Base-by-base conservation (phyloP, 208 protist genomes). In the Hexamita inflata region DNA sequence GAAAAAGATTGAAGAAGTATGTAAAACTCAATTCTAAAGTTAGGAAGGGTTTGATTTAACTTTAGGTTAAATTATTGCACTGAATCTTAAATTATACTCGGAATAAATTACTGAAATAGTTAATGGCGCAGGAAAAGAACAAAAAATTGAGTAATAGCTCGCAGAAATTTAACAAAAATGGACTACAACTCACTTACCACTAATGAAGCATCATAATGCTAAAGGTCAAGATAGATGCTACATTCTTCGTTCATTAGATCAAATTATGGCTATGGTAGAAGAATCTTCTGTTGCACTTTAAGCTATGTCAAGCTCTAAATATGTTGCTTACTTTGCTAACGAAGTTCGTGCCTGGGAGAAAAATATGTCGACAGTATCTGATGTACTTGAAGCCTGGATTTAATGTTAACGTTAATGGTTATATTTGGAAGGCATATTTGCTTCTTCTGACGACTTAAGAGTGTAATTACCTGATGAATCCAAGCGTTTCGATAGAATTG, bases 371-470 rank as follows among this genome's bases (percentile, higher is more conserved):
- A 87, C 86, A 42, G 95, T 98, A 66, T 91, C 87, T 73, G 94
- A 97, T 81, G 92, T 96, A 24, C 89, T 91, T 61, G 86, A 93
- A 1, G 84, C 95, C 29, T 98, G 95, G 95, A 86, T 97, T 59
- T 80, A 86, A 34, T 95, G 97, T 66, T 94, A 98, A 86, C 79
- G 89, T 78, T 96, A 97, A 83, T 98, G 95, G 95, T 92, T 97
- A 85, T 98, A 98, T 82, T 86, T 98, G 61, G 94, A 98, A 85
- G 92, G 90, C 30, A 98, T 98, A 78, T 98, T 98, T 82, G 89
- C 94, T 75, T 93, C 92, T 57, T 93, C 88, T 77, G 93, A 96
- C 40, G 95, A 98, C 80, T 98, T 98, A 78, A 90, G 89, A 13
- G 86, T 93, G 74, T 93, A 97, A 86, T 86, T 98, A 70, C 94